These are phyloP conservation scores for Rhizopus delemar DNA, from an alignment of 371 early-diverging fungal species.

Conservation along the genomic window DNA sequence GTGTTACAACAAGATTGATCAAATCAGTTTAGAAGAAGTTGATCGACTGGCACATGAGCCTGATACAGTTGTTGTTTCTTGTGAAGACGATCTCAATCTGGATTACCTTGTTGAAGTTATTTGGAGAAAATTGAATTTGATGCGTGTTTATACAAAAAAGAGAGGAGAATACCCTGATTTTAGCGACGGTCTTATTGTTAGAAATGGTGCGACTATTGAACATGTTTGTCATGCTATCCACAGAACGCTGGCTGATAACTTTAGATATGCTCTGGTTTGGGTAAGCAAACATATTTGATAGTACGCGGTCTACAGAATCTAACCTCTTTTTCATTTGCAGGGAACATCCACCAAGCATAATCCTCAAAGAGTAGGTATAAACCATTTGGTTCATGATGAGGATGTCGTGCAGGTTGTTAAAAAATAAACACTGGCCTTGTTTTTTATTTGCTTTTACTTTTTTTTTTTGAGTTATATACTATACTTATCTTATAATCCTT, in stretches of 20 bases:
- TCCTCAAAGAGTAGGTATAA: slow-evolving; percentile 94
- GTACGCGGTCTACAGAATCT: background rate
- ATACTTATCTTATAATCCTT: no score
- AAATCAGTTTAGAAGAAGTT: slow-evolving; percentile 95
- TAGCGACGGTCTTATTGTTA: slow-evolving; percentile 92
- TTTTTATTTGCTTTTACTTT: background rate
- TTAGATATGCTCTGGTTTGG: slow-evolving; percentile 96
- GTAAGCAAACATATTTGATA: slow-evolving; percentile 23
- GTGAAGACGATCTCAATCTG: slow-evolving; percentile 94
- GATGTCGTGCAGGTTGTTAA: slow-evolving; percentile 97
- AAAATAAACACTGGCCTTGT: slow-evolving; percentile 37
- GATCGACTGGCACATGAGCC: slow-evolving; percentile 85
- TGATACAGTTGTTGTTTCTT: slow-evolving; percentile 90
- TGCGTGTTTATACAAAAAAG: slow-evolving; percentile 98
- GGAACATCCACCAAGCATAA: slow-evolving; percentile 94
- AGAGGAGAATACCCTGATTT: slow-evolving; percentile 96
- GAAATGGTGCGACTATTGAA: slow-evolving; percentile 86
- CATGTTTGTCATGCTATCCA: slow-evolving; percentile 98
- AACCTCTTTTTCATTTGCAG: slow-evolving; percentile 21
- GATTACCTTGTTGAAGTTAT: slow-evolving; percentile 89
- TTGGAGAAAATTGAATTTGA: slow-evolving; percentile 86
- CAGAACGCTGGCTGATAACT: slow-evolving; percentile 82
- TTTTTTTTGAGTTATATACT: no score
- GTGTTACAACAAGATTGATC: slow-evolving; percentile 98
- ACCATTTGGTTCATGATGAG: slow-evolving; percentile 93